Base-by-base conservation (phyloP, 108 stramenopile genomes). In the Hondaea fermentalgiana region DNA sequence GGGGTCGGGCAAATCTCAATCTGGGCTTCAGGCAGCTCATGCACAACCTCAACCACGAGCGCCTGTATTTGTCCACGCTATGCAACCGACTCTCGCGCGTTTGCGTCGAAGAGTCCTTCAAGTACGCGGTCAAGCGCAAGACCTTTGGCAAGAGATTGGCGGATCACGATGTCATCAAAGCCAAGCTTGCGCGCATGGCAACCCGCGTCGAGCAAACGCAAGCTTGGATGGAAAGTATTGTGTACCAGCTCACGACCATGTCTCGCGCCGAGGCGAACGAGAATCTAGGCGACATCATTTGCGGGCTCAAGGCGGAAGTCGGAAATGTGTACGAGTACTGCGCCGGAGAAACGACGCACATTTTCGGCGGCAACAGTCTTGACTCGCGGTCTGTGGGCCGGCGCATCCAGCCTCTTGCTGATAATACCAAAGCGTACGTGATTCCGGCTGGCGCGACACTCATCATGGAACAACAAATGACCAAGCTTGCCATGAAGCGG, bases 21-120 rank as follows among this genome's bases (percentile, higher is more conserved):
- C 19, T 19, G 49, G 76, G 49, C n/a, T 83, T 83, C 3, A 10
- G 45, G 1, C 76, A 83, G 76, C 45, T 83, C 76, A 53, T 83
- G 76, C 45, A 47, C n/a, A 83, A 83, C 51, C 51, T 83, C 19
- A 83, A 83, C 51, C 76, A 83, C 51, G 76, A 83, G 51, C 76
- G 76, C 49, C 76, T 83, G 76, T 47, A 53, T 3, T 16, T 83
- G 12, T 12, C 76, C 6, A 12, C 51, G 43, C 10, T 53, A 6
- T 47, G 49, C 28, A 53, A 53, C 28, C 76, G 76, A 10, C 12
- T 47, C 4, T 47, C 76, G 28, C 45, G 76, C 16, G 49, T 23
- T 6, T 83, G 76, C 51, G 45, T 83, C 1, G 49, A 83, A 45
- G 76, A 83, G n/a, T 47, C 49, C 45, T 53, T 83, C 51, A 83